These are phyloP conservation scores for Thermomucor indicae-seudaticae DNA, from an alignment of 371 early-diverging fungal species.

Conservation along the genomic window DNA sequence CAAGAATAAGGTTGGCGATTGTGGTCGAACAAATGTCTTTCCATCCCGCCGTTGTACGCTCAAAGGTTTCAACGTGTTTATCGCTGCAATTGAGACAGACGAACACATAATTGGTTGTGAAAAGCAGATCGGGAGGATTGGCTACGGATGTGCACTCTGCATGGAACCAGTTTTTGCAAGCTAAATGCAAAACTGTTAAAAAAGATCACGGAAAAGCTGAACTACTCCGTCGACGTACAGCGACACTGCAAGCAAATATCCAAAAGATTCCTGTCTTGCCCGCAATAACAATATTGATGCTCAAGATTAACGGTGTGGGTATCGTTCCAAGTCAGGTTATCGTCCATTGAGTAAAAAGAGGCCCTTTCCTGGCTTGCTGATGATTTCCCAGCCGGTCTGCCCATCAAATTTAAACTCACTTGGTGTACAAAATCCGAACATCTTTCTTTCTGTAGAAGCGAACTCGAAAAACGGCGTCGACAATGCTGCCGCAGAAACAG, in stretches of 20 bases:
- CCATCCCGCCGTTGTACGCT: constrained; percentile 68
- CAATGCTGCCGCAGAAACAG: constrained; percentile 37
- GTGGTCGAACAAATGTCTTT: constrained; percentile 67
- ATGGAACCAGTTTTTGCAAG: constrained; percentile 70
- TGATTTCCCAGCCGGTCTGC: no score
- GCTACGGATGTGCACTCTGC: constrained; percentile 49
- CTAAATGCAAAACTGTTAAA: constrained; percentile 14
- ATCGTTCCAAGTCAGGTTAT: constrained; percentile 46
- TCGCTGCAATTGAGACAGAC: constrained; percentile 43
- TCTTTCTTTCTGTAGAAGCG: no score
- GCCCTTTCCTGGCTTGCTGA: no score
- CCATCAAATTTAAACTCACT: no score
- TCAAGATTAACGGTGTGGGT: constrained; percentile 60
- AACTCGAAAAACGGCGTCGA: no score
- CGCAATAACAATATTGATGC: constrained; percentile 66
- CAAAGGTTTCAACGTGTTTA: constrained; percentile 43
- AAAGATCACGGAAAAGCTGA: not conserved
- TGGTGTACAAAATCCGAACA: no score
- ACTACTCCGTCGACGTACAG: constrained; percentile 25
- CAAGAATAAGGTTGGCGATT: constrained; percentile 60
- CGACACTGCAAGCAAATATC: constrained; percentile 59
- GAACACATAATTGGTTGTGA: constrained; percentile 64
- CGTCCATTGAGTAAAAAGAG: no score
- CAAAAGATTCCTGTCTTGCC: constrained; percentile 55
- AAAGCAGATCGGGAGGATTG: constrained; percentile 51